These are phyloP conservation scores for Posidonia australis DNA, from an alignment of 106 monocot genomes.

Conservation along the genomic window DNA sequence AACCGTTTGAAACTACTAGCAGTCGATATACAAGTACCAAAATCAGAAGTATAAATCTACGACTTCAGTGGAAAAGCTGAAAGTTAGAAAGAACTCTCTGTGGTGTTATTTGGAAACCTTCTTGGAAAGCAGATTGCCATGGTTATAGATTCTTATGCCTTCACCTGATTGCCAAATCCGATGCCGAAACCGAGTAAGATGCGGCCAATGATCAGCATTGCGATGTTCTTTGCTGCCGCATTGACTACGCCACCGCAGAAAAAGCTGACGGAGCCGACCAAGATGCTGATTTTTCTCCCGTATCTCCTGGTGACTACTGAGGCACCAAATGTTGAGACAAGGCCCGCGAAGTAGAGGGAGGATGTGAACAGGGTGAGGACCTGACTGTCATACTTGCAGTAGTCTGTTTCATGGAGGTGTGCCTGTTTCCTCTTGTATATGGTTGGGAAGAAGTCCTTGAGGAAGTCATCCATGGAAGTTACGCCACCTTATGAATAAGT, in stretches of 20 bases:
- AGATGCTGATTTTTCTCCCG: slow-evolving; percentile 29
- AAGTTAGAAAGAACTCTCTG: too few species aligned
- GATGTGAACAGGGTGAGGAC: slow-evolving; percentile 42
- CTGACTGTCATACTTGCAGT: slow-evolving; percentile 45
- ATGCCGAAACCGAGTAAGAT: slow-evolving; percentile 41
- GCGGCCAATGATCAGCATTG: slow-evolving; percentile 38
- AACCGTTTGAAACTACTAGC: too few species aligned
- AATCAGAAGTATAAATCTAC: too few species aligned
- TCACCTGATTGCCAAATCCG: slow-evolving; percentile 41
- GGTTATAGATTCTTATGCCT: too few species aligned
- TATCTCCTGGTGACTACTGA: slow-evolving; percentile 18
- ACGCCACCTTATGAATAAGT: slow-evolving; percentile 29
- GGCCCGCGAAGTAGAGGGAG: slow-evolving; percentile 40
- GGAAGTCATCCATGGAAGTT: slow-evolving; percentile 51
- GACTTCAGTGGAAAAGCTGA: too few species aligned
- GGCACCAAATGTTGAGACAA: slow-evolving; percentile 33
- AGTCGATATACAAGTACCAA: too few species aligned
- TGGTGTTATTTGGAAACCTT: too few species aligned
- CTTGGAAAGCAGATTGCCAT: too few species aligned
- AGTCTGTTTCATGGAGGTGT: slow-evolving; percentile 22
- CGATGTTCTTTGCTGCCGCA: slow-evolving; percentile 26
- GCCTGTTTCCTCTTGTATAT: slow-evolving; percentile 27
- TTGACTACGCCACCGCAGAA: slow-evolving; percentile 34
- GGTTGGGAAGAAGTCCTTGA: slow-evolving; percentile 33
- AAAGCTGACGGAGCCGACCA: slow-evolving; percentile 36